Conservation (phyloP, 371 early-diverging fungal genomes). For the Parasitella parasitica region DNA sequence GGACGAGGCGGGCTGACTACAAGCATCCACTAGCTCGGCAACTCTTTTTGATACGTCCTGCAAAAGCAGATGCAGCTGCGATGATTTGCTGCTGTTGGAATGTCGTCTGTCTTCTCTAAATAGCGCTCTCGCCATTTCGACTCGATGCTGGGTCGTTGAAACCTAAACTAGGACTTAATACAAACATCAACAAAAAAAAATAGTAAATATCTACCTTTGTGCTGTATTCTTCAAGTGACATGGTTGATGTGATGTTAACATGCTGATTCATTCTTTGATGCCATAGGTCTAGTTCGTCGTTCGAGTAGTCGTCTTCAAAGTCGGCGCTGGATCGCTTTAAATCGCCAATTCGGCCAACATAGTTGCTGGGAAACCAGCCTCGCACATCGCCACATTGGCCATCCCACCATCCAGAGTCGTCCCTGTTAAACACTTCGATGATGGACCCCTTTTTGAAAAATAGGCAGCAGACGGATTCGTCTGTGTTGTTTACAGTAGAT, state of each 20-base stretch:
- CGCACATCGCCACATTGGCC: constrained; percentile 43
- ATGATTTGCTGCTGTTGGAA: constrained; percentile 1
- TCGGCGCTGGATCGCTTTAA: constrained; percentile 31
- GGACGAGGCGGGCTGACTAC: constrained; percentile 4
- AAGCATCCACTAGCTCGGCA: constrained; percentile 27
- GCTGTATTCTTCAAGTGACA: constrained; percentile 4
- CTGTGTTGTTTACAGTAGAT: constrained; percentile 30
- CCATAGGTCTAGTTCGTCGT: constrained; percentile 34
- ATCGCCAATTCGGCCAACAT: constrained; percentile 49
- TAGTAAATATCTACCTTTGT: constrained; percentile 2
- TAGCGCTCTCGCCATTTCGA: constrained; percentile 33
- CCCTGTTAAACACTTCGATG: constrained; percentile 52
- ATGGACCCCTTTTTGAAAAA: constrained; percentile 50
- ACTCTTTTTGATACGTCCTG: constrained; percentile 14
- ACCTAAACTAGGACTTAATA: no score
- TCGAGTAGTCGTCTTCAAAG: constrained; percentile 40
- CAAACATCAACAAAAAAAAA: background rate
- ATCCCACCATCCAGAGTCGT: constrained; percentile 58
- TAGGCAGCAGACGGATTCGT: constrained; percentile 39
- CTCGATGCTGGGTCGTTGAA: constrained; percentile 18
- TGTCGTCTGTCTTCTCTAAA: constrained; percentile 29
- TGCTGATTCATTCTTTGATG: constrained; percentile 13
- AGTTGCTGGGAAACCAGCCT: constrained; percentile 57
- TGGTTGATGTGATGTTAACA: background rate
- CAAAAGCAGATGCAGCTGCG: background rate